Evolutionary conservation across 2,329 filamentous ascomycete species (phyloP).

Genomic region (Hypomyces rosellus): DNA sequence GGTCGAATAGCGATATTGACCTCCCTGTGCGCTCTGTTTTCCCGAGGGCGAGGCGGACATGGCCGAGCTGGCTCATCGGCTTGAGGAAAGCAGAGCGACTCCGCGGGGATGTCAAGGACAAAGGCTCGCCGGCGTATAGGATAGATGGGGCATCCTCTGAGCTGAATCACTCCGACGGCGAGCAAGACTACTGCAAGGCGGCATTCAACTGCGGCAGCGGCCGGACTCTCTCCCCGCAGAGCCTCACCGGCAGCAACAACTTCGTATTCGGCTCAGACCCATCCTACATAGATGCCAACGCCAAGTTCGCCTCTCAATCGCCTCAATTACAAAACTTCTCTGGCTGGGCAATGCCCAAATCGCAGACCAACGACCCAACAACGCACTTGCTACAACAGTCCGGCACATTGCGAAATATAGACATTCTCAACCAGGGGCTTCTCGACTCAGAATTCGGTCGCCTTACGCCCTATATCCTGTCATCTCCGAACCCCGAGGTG

Average conservation of each 20-base stretch:
- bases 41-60: constrained; percentile 56
- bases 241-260: constrained; percentile 37
- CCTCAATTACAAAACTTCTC: constrained; percentile 28
- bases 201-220: constrained; percentile 36
- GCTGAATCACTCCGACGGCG: constrained; percentile 49
- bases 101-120: constrained; percentile 17
- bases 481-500: constrained; percentile 42
- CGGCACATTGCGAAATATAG: constrained; percentile 36
- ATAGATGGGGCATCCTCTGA: constrained; percentile 49
- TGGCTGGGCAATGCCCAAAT: constrained; percentile 21
- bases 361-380: constrained; percentile 20
- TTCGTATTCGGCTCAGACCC: constrained; percentile 30
- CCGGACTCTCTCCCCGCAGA: constrained; percentile 48
- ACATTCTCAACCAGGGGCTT: constrained; percentile 44
- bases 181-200: constrained; percentile 46
- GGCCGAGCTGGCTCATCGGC: constrained; percentile 48
- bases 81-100: constrained; percentile 39
- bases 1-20: constrained; percentile 56
- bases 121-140: constrained; percentile 10
- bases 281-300: constrained; percentile 25
- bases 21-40: constrained; percentile 53
- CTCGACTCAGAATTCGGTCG: constrained; percentile 47
- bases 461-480: constrained; percentile 50
- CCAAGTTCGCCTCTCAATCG: constrained; percentile 30
- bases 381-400: constrained; percentile 39